Conservation (phyloP, 495 filamentous ascomycete species). For the Penicillium canescens region DNA sequence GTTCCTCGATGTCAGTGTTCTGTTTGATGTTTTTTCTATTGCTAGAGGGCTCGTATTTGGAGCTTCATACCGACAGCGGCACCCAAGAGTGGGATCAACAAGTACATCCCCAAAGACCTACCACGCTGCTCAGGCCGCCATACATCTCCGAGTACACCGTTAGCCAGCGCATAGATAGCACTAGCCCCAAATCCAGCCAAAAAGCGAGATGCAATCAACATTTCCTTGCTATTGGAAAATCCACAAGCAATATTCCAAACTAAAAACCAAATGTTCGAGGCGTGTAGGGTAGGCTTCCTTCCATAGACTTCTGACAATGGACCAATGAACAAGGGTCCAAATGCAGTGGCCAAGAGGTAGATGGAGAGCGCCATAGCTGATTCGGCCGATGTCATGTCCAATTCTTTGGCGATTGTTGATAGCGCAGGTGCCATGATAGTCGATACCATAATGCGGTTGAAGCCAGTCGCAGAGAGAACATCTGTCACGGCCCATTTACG, state of each 20-base stretch:
- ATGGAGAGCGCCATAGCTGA: slow-evolving; percentile 61
- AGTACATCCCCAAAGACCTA: slow-evolving; percentile 52
- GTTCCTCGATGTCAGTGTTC: not conserved
- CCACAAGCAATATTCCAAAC: slow-evolving; percentile 51
- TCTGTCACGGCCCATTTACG: slow-evolving; percentile 57
- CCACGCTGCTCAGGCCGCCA: slow-evolving; percentile 53
- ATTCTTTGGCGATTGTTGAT: slow-evolving; percentile 50
- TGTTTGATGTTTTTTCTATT: no score
- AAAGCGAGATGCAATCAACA: slow-evolving; percentile 47
- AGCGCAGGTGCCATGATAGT: slow-evolving; percentile 71
- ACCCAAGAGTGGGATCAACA: slow-evolving; percentile 56
- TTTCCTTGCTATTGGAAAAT: slow-evolving; percentile 38
- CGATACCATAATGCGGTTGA: slow-evolving; percentile 64
- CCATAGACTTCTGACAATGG: slow-evolving; percentile 72
- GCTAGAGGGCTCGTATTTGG: not conserved
- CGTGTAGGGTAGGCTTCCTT: slow-evolving; percentile 54
- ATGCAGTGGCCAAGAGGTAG: slow-evolving; percentile 69
- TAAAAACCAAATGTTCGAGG: slow-evolving; percentile 61
- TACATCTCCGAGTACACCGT: slow-evolving; percentile 44
- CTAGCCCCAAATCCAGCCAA: slow-evolving; percentile 52
- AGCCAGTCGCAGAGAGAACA: slow-evolving; percentile 41
- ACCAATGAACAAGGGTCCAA: slow-evolving; percentile 62
- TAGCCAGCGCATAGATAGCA: slow-evolving; percentile 37
- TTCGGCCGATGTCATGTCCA: slow-evolving; percentile 56
- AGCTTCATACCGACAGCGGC: slow-evolving; percentile 43